A percentile compares a stretch with the other conserved stretches of the same genome.
These are phyloP conservation scores for Grigorovia humatica DNA, from an alignment of 805 yeast species.

Conservation along the genomic window DNA sequence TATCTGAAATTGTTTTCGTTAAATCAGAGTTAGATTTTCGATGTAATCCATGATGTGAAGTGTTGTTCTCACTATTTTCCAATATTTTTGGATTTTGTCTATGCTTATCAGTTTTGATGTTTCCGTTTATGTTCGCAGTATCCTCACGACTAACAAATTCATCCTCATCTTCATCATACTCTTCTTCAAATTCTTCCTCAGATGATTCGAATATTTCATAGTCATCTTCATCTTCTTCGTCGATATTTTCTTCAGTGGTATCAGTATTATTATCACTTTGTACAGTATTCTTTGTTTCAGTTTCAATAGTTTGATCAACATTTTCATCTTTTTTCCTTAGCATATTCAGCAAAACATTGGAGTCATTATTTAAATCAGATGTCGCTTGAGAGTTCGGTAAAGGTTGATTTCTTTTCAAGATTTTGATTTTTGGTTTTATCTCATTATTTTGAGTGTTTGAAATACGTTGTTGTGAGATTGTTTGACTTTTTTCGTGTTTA, in stretches of 20 bases:
- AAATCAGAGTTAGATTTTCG: not conserved
- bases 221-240: not conserved
- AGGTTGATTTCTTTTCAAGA: slow-evolving; percentile 2
- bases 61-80: not conserved
- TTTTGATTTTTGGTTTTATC: slow-evolving; percentile 5
- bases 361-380: not conserved
- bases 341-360: slow-evolving; percentile 12
- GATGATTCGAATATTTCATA: not conserved
- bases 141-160: not conserved
- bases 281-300: not conserved
- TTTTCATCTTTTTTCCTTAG: slow-evolving; percentile 1
- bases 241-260: not conserved
- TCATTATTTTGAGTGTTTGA: not conserved
- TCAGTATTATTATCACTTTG: not conserved
- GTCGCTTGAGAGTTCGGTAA: not conserved
- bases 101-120: no score
- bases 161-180: not conserved
- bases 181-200: not conserved
- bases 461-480: not conserved
- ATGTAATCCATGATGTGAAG: not conserved
- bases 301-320: not conserved
- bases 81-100: not conserved
- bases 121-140: no score
- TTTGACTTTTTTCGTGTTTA: not conserved
- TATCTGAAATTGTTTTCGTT: not conserved